These are phyloP conservation scores for Papilionanthe hybrid DNA, from an alignment of 116 monocot genomes.

Conservation along the genomic window DNA sequence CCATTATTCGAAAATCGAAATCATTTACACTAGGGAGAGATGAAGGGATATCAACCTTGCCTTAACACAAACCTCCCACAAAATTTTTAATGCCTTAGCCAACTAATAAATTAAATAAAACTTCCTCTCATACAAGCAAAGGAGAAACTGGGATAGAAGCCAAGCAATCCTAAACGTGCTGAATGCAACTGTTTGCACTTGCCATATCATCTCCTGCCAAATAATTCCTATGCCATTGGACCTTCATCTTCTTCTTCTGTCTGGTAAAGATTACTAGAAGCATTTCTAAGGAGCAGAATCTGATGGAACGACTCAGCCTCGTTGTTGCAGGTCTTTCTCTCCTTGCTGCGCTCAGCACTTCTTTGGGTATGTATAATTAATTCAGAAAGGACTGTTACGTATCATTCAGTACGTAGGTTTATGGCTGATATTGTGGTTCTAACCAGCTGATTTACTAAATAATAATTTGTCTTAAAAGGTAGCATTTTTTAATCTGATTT, in stretches of 20 bases:
- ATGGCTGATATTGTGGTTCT: too few relatives aligned
- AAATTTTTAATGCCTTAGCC: neutral
- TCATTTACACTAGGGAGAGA: too few relatives aligned
- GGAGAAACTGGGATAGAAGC: neutral
- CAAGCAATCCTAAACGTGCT: neutral
- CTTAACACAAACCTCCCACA: too few relatives aligned
- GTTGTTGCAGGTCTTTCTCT: conserved; percentile 7
- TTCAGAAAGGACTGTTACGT: too few relatives aligned
- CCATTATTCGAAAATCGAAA: too few relatives aligned
- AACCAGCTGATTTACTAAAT: too few relatives aligned
- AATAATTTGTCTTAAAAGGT: too few relatives aligned
- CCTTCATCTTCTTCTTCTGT: neutral
- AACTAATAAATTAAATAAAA: neutral
- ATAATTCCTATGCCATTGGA: neutral
- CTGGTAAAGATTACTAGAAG: neutral
- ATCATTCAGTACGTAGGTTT: too few relatives aligned
- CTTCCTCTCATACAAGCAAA: neutral
- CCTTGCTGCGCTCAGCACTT: conserved; percentile 3
- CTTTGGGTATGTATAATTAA: conserved; percentile 1
- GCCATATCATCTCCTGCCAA: neutral
- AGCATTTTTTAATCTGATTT: too few relatives aligned
- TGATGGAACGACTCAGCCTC: neutral
- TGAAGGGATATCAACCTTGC: too few relatives aligned
- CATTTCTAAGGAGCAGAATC: neutral
- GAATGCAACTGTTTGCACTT: neutral